Evolutionary conservation across 2,329 filamentous ascomycete species (phyloP), one percentile per base, ranked within the genome.

Genomic region (Westerdykella aurantiaca): DNA sequence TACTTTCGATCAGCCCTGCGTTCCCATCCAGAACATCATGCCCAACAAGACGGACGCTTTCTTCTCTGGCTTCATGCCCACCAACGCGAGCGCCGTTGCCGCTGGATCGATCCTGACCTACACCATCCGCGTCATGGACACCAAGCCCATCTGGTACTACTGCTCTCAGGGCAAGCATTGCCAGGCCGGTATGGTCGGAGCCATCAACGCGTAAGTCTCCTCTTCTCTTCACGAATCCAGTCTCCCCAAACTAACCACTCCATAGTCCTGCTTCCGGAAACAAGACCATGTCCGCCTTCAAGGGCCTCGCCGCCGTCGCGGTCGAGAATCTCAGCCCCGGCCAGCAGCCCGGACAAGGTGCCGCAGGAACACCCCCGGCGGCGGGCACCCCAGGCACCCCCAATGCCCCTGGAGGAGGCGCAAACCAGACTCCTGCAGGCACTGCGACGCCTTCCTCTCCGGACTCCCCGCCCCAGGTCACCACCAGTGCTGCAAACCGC

Each of bases 111-210:
- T 81, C 47, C 79, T 85, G 22, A 82, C 82, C 42, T 93, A 82
- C 69, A 88, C 83, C 46, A 72, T 91, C 58, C 76, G 75, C 64
- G 71, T 93, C 65, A 83, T 82, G 59, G 74, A 81, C 66, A 79
- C 76, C 37, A 83, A 76, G 43, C 86, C 87, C 23, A 73, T 90
- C 52, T 93, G 87, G 86, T 71, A 86, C 52, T 91, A 85, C 75
- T 91, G 86, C 70, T 81, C 80, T 23, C 83, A 88, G 66, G 81
- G 64, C 37, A 79, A 75, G 59, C 87, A 93, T 71, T 93, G 86
- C 68, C 79, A 88, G 66, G 70, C 63, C 38, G 85, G 85, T 49
- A 89, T 89, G 83, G 76, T 78, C 45, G 83, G 86, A 72, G 84
- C 86, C 25, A 82, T 89, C 62, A 89, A 90, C 68, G 80, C 83